These are phyloP conservation scores for Triadica sebifera DNA, from an alignment of 345 rosid species.

Conservation along the genomic window DNA sequence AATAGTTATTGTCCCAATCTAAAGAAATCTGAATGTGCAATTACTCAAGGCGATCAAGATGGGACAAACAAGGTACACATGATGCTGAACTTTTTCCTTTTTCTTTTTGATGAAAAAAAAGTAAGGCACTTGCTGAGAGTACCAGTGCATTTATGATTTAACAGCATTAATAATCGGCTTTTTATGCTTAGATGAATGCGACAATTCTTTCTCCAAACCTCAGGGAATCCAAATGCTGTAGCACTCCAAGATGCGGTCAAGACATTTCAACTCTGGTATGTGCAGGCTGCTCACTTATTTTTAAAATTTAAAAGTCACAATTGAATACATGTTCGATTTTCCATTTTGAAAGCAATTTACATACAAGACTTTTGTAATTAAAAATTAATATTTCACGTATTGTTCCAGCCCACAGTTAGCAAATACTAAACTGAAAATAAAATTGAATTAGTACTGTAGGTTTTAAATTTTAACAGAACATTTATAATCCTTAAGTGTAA, in stretches of 20 bases:
- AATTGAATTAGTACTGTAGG: no score
- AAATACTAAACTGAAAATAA: no score
- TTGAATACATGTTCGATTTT: no score
- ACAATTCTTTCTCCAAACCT: not conserved
- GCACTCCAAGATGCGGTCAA: conserved; percentile 14
- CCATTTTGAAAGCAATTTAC: no score
- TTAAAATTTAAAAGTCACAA: no score
- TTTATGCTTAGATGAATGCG: not conserved
- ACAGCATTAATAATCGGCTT: not conserved
- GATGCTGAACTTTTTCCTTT: not conserved
- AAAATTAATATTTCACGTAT: no score
- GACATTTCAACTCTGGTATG: conserved; percentile 10
- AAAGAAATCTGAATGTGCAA: not conserved
- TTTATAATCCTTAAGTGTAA: no score
- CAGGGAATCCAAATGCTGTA: conserved; percentile 12
- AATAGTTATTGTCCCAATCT: not conserved
- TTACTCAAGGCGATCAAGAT: not conserved
- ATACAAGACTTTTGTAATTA: no score
- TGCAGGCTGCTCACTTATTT: no score
- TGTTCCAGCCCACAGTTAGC: no score
- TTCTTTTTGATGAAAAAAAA: no score
- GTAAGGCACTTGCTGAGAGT: not conserved
- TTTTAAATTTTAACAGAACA: no score
- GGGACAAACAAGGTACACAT: not conserved
- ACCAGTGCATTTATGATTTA: not conserved